These are phyloP conservation scores for Psilocybe subaeruginosa DNA, from an alignment of 768 basidiomycete species.

Conservation along the genomic window DNA sequence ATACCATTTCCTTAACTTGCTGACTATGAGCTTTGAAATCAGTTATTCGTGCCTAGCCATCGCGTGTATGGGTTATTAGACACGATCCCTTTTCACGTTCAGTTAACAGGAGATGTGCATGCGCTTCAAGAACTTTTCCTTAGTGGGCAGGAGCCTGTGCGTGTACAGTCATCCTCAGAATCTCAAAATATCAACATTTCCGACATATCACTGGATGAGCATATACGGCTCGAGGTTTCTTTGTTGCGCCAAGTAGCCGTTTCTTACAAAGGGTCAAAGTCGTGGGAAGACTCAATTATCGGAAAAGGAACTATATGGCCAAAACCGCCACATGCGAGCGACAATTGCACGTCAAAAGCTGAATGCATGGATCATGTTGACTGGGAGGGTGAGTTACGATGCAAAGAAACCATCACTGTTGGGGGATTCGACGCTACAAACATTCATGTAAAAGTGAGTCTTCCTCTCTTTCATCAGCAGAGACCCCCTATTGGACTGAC, in stretches of 20 bases:
- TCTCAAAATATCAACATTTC: constrained; percentile 19
- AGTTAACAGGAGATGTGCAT: constrained; percentile 50
- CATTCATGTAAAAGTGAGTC: constrained; percentile 44
- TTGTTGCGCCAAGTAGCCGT: constrained; percentile 54
- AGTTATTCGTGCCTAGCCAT: constrained; percentile 67
- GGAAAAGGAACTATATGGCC: constrained; percentile 54
- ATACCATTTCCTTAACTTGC: background rate
- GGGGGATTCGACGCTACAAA: constrained; percentile 51
- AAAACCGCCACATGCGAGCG: constrained; percentile 38
- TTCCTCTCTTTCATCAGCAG: no score
- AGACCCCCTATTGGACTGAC: no score
- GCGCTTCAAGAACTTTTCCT: background rate
- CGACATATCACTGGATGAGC: constrained; percentile 12
- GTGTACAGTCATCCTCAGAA: constrained; percentile 23
- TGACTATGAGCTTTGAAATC: constrained; percentile 1
- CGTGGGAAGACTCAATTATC: constrained; percentile 42
- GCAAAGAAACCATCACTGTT: constrained; percentile 37
- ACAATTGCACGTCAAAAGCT: constrained; percentile 20
- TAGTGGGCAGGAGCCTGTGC: constrained; percentile 17
- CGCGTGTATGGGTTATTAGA: constrained; percentile 57
- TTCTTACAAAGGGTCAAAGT: constrained; percentile 34
- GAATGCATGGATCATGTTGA: constrained; percentile 48
- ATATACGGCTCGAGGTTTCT: constrained; percentile 46
- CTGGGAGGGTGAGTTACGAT: constrained; percentile 58
- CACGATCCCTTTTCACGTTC: constrained; percentile 67